A percentile compares a stretch with the other conserved stretches of the same genome.
These are phyloP conservation scores for Hypocrella siamensis DNA, from an alignment of 2,329 filamentous ascomycete genomes.

Conservation along the genomic window DNA sequence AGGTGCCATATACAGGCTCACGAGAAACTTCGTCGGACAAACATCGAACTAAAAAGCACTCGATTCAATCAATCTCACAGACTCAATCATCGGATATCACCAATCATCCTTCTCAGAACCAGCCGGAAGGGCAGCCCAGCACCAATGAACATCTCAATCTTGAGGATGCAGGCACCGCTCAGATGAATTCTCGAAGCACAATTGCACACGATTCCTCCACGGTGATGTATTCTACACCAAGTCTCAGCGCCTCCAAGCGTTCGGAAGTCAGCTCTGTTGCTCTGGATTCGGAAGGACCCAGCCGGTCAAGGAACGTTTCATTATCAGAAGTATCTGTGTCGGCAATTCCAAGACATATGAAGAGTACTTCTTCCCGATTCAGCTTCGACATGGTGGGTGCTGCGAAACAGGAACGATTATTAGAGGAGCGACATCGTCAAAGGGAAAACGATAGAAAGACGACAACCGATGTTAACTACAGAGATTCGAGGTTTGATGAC, in stretches of 20 bases:
- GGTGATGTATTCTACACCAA: too few species aligned
- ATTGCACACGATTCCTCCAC: background rate
- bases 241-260: background rate
- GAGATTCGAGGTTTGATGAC: conserved; percentile 43
- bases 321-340: conserved; percentile 31
- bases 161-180: too few species aligned
- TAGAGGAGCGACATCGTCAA: conserved; percentile 59
- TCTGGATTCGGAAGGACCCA: conserved; percentile 15
- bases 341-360: conserved; percentile 47
- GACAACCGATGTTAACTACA: conserved; percentile 17
- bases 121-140: too few species aligned
- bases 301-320: conserved; percentile 37
- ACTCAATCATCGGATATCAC: too few species aligned
- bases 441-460: conserved; percentile 46
- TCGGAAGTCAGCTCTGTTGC: too few species aligned
- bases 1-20: too few species aligned
- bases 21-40: too few species aligned
- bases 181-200: too few species aligned
- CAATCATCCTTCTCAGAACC: too few species aligned
- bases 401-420: conserved; percentile 48
- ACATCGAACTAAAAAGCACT: too few species aligned
- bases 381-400: conserved; percentile 68
- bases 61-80: too few species aligned
- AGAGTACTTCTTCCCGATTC: conserved; percentile 64
- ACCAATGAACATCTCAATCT: too few species aligned